Evolutionary conservation across 1,139 yeast genomes (phyloP).

Genomic region (Sporopachydermia cereana): DNA sequence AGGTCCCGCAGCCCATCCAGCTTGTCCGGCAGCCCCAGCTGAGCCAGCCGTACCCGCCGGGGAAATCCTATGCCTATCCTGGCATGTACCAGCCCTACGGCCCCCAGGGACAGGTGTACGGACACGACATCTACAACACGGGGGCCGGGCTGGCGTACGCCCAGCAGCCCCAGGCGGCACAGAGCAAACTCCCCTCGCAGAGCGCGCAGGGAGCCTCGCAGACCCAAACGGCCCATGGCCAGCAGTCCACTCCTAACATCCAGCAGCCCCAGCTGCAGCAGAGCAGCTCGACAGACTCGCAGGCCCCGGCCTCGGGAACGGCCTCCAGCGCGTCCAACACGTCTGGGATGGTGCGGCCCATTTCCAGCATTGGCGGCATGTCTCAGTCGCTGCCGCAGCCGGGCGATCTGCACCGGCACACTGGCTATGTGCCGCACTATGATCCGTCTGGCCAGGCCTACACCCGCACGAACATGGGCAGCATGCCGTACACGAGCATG

Average conservation of each 20-base stretch:
- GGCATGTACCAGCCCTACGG: slow-evolving; percentile 6
- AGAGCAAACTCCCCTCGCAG: neutral
- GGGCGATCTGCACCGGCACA: slow-evolving; percentile 1
- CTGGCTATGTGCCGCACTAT: slow-evolving; percentile 4
- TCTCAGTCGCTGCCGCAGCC: slow-evolving; percentile 1
- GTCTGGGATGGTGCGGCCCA: neutral
- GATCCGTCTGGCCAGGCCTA: slow-evolving; percentile 4
- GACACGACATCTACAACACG: slow-evolving; percentile 2
- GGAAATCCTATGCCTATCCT: slow-evolving; percentile 2
- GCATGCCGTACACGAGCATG: slow-evolving; percentile 2
- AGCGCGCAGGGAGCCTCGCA: neutral
- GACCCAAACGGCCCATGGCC: slow-evolving; percentile 1
- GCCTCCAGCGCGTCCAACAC: neutral
- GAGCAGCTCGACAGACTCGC: neutral
- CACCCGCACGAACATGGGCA: neutral
- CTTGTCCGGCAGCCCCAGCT: slow-evolving; percentile 1
- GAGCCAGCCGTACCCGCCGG: slow-evolving; percentile 4
- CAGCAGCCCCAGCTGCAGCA: slow-evolving; percentile 4
- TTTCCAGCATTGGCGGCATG: slow-evolving; percentile 5
- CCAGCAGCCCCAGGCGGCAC: neutral
- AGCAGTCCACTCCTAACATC: neutral
- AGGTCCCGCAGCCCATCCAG: slow-evolving; percentile 2
- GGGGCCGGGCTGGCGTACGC: slow-evolving; percentile 3
- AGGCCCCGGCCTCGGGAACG: neutral
- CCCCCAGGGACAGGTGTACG: slow-evolving; percentile 3